phyloP scores from a whole-genome alignment of 2,329 filamentous ascomycete genomes.

The Colletotrichum sp. region DNA sequence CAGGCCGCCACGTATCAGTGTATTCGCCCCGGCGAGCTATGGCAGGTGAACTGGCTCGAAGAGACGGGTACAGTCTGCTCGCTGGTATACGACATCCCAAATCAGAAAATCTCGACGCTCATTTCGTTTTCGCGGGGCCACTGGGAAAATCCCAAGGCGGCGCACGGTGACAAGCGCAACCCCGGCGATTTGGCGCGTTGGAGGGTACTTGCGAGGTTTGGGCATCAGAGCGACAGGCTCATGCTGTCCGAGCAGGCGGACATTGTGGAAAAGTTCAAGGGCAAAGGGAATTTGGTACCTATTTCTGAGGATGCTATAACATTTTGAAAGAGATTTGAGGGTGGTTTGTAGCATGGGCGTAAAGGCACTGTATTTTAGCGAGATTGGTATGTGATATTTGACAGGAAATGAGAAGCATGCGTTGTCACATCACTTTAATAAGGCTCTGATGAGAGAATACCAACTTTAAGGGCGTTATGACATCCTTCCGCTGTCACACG shows the following conservation, averaged over 20 bases:
- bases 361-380: neutral
- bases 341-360: neutral
- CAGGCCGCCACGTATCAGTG: conserved; percentile 62
- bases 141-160: conserved; percentile 55
- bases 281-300: conserved; percentile 49
- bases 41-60: conserved; percentile 67
- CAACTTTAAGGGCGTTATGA: too few species aligned
- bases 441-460: too few species aligned
- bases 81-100: conserved; percentile 59
- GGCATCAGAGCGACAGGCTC: conserved; percentile 53
- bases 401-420: neutral
- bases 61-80: conserved; percentile 64
- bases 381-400: neutral
- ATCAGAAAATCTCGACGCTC: conserved; percentile 54
- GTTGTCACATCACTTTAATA: neutral
- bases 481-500: too few species aligned
- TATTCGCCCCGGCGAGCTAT: conserved; percentile 60
- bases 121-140: conserved; percentile 61
- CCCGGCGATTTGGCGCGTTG: conserved; percentile 54
- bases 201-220: conserved; percentile 52
- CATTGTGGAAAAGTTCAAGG: conserved; percentile 54
- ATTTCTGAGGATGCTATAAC: conserved; percentile 40
- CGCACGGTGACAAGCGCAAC: conserved; percentile 62
- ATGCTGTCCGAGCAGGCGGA: conserved; percentile 60
- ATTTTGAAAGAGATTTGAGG: conserved; percentile 22